phyloP scores from a whole-genome alignment of 306 rosid species.

The Medicago arabica region DNA sequence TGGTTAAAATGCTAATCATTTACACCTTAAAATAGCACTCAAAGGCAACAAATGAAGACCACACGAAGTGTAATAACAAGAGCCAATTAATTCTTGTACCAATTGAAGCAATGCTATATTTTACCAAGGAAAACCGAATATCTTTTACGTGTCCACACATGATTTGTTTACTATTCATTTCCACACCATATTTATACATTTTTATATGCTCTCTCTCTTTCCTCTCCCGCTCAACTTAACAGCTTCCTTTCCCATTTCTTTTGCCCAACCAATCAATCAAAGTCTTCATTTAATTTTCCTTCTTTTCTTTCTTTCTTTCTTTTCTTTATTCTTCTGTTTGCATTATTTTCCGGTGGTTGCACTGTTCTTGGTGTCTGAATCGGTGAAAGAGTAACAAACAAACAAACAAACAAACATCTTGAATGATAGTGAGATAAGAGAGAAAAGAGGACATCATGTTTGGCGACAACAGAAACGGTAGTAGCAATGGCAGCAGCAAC shows the following conservation, averaged over 20 bases:
- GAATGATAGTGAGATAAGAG: conserved; percentile 42
- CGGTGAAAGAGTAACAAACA: conserved; percentile 35
- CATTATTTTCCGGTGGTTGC: conserved; percentile 34
- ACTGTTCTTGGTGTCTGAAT: conserved; percentile 5
- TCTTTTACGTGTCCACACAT: conserved; percentile 52
- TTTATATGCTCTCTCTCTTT: conserved; percentile 1
- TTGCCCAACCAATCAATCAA: conserved; percentile 26
- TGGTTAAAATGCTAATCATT: background rate
- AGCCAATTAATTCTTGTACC: conserved; percentile 5
- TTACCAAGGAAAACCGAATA: conserved; percentile 23
- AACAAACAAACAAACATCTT: background rate
- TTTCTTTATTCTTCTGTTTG: background rate
- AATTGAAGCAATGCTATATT: conserved; percentile 16
- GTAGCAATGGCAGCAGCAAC: background rate
- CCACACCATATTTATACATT: conserved; percentile 39
- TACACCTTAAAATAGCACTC: conserved; percentile 17
- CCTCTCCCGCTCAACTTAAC: conserved; percentile 43
- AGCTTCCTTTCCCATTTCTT: conserved; percentile 23
- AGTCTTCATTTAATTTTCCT: background rate
- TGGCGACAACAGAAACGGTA: background rate
- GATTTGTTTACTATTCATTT: background rate
- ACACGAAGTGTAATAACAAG: conserved; percentile 1
- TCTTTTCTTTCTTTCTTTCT: background rate
- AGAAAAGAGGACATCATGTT: conserved; percentile 37
- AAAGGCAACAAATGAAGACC: conserved; percentile 10